Evolutionary conservation across 2,329 filamentous ascomycete genomes (phyloP).

Genomic region (Phialophora verrucosa): DNA sequence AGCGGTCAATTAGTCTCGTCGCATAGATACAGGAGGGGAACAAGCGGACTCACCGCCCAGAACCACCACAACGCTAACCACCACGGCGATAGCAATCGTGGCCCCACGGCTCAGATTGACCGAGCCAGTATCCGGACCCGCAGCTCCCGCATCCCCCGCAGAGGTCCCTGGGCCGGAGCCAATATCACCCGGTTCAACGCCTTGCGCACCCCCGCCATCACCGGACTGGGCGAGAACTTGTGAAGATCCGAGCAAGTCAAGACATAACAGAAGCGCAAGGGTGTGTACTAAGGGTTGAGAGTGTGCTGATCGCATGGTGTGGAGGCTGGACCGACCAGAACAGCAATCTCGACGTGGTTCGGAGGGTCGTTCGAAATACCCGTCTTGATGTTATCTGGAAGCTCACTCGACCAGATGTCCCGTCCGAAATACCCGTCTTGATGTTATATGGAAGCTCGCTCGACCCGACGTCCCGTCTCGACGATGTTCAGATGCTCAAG

Average conservation of each 20-base stretch:
- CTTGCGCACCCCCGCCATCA: constrained; percentile 35
- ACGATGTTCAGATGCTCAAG: background rate
- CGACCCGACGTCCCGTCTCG: background rate
- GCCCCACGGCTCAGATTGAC: constrained; percentile 71
- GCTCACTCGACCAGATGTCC: background rate
- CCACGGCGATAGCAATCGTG: constrained; percentile 74
- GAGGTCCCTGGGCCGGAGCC: constrained; percentile 42
- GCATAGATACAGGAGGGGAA: background rate
- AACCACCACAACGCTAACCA: constrained; percentile 70
- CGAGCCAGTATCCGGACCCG: constrained; percentile 65
- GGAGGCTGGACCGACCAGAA: background rate
- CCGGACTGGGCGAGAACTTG: constrained; percentile 33
- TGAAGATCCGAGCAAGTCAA: constrained; percentile 11
- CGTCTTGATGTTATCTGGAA: background rate
- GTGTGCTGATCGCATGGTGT: constrained; percentile 7
- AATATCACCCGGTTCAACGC: constrained; percentile 34
- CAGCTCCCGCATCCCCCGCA: constrained; percentile 66
- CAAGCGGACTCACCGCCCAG: constrained; percentile 66
- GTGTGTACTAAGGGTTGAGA: constrained; percentile 1
- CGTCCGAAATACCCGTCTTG: background rate
- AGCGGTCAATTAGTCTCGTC: constrained; percentile 7
- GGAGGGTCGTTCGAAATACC: background rate
- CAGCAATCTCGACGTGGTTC: background rate
- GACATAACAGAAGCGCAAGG: constrained; percentile 21
- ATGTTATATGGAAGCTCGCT: background rate